Evolutionary conservation across 2,329 filamentous ascomycete genomes (phyloP).

Genomic region (Sphaerulina populicola): DNA sequence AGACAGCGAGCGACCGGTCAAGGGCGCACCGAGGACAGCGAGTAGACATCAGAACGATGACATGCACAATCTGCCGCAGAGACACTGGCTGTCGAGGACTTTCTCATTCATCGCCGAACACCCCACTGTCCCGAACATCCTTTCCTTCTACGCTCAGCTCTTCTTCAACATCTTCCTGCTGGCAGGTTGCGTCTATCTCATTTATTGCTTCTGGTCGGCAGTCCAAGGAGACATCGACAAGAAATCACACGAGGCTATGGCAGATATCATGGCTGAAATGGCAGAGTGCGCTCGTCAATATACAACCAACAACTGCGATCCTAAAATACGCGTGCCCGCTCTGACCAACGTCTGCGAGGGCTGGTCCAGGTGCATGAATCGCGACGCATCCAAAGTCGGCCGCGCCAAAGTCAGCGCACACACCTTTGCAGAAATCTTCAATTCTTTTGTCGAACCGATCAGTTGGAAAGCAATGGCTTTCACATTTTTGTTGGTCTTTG

Average conservation of each 20-base stretch:
- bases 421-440: conserved; percentile 86
- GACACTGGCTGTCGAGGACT: conserved; percentile 37
- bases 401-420: conserved; percentile 73
- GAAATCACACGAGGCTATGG: conserved; percentile 60
- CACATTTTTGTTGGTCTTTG: conserved; percentile 42
- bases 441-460: conserved; percentile 85
- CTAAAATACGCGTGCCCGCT: conserved; percentile 59
- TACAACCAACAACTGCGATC: conserved; percentile 64
- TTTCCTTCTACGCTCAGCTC: conserved; percentile 60
- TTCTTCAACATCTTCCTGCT: conserved; percentile 58
- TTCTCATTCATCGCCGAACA: conserved; percentile 57
- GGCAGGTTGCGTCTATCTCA: conserved; percentile 52
- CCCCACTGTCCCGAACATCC: conserved; percentile 56
- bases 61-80: conserved; percentile 10
- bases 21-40: conserved; percentile 25
- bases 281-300: conserved; percentile 65
- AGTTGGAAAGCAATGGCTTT: conserved; percentile 71
- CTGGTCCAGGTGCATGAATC: conserved; percentile 83
- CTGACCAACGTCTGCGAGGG: conserved; percentile 64
- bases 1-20: conserved; percentile 20
- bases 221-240: conserved; percentile 67
- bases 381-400: conserved; percentile 69
- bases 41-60: conserved; percentile 12
- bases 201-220: conserved; percentile 61
- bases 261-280: conserved; percentile 61